phyloP scores from a whole-genome alignment of 1,139 yeast genomes.

The Tardiomyces blankii region DNA sequence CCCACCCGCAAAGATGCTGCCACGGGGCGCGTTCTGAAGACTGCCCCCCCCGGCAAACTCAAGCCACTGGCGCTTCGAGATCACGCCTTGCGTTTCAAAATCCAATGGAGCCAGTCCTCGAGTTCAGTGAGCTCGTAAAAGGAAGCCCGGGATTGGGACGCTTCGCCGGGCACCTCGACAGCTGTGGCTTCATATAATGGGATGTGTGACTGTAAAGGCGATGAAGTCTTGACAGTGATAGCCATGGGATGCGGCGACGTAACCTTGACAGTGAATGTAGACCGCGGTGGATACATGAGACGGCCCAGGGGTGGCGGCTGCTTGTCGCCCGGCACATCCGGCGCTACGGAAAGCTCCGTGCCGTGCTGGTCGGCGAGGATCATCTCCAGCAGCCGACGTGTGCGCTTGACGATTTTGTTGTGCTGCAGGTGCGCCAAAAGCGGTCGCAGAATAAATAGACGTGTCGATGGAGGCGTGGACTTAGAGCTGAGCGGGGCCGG shows the following conservation, averaged over 20 bases:
- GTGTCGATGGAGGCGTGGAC: constrained; percentile 11
- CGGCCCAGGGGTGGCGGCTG: constrained; percentile 11
- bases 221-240: constrained; percentile 17
- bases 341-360: constrained; percentile 6
- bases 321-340: background rate
- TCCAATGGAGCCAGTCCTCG: constrained; percentile 59
- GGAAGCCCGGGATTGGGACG: constrained; percentile 14
- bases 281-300: constrained; percentile 20
- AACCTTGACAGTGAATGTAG: constrained; percentile 9
- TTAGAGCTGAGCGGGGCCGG: constrained; percentile 21
- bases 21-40: too few relatives aligned
- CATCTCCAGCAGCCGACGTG: constrained; percentile 34
- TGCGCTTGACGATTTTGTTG: constrained; percentile 37
- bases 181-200: constrained; percentile 25
- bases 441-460: constrained; percentile 44
- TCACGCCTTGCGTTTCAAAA: too few relatives aligned
- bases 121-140: constrained; percentile 53
- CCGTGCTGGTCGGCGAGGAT: constrained; percentile 24
- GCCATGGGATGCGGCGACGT: constrained; percentile 6
- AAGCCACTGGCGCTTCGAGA: too few relatives aligned
- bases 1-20: too few relatives aligned
- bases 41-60: too few relatives aligned
- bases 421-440: constrained; percentile 61
- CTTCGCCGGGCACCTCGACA: constrained; percentile 31
- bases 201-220: constrained; percentile 20